Base-by-base conservation (phyloP, 2,329 filamentous ascomycete species). In the Curvularia sp. region DNA sequence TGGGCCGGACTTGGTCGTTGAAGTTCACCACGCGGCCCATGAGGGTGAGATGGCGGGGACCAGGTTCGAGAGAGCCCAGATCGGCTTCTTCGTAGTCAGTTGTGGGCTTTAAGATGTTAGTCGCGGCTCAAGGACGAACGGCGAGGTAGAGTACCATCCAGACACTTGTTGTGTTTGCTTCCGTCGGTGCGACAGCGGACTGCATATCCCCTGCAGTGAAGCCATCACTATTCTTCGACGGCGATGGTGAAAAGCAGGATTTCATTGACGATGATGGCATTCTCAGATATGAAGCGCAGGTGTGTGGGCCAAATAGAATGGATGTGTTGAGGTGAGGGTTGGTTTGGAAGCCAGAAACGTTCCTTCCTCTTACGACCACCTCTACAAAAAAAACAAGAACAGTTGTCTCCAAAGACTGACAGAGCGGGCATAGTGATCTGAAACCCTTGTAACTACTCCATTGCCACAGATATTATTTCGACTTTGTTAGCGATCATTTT, bases 1-100 rank as follows among this genome's bases (percentile, higher is more conserved):
- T 80, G 3, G 73, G 74, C 21, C 78, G 81, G 10, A 70, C 66
- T 6, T 79, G 73, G 28, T 83, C 77, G 47, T 75, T 81, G 60
- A 86, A 80, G 68, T 87, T 87, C 10, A 85, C 83, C 12, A 88
- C 70, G 27, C 86, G 78, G 1, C 86, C 86, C 34, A 77, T 80
- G 56, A 88, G 83, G 2, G 78, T 78, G 28, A 87, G 80, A 49
- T 81, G 76, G 30, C 75, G 75, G 0, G 82, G 82, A 0, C 86
- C 86, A 1, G 81, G 76, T 34, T 81, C 62, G 1, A 88, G 75
- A 4, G 80, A 69, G 6, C 73, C 77, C 30, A 87, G 84, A 3
- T 77, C 70, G 1, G 77, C 69, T 57, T 82, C 78, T 55, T 83
- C 77, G 55, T 86, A 86, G 7, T 78, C 72, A 13, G 79, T 74